Evolutionary conservation across 164 flowering plant species (phyloP), one percentile per base, ranked within the genome.

Genomic region (Berberis vulgaris): DNA sequence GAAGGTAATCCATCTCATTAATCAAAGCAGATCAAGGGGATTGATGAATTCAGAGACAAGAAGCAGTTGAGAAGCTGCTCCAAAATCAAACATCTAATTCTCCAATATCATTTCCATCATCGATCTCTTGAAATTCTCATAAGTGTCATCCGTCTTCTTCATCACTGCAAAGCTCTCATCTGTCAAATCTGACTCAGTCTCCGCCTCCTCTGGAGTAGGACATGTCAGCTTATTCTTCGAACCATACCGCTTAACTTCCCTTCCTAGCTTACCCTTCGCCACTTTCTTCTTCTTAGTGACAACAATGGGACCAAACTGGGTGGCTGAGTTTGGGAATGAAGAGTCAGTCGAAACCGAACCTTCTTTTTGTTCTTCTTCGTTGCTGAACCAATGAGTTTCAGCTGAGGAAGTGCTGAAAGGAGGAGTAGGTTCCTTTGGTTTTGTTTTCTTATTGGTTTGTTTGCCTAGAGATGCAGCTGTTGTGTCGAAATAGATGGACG

Each of bases 41-140:
- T 26, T 26, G 26, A 26, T 0, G 89, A 74, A 55, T 90, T 90
- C 49, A 87, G 62, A 0, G 92, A 81, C 50, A 90, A 66, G 42
- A 84, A 85, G 55, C 94, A 86, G 2, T 78, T 81, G 60, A 90
- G 47, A 0, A 90, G 83, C 78, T 87, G 83, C 74, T 86, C 90
- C 72, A 90, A 62, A 70, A 6, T 81, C 90, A 47, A 77, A 86
- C 86, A 90, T 82, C 62, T 85, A 65, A 56, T 87, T 90, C 89
- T 84, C 97, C 69, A 83, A 0, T 1, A 87, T 80, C 97, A 90
- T 90, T 74, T 87, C 97, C 84, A 80, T 65, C 97, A 90, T 90
- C 41, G 97, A 90, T 41, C 77, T 67, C 80, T 73, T 79, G 78
- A 90, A 87, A 65, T 90, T 95, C 60, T 79, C 88, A 59, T 81